A percentile compares a stretch with the other conserved stretches of the same genome.
Evolutionary conservation across 2,329 filamentous ascomycete species (phyloP).

Genomic region (Alternaria sp.): DNA sequence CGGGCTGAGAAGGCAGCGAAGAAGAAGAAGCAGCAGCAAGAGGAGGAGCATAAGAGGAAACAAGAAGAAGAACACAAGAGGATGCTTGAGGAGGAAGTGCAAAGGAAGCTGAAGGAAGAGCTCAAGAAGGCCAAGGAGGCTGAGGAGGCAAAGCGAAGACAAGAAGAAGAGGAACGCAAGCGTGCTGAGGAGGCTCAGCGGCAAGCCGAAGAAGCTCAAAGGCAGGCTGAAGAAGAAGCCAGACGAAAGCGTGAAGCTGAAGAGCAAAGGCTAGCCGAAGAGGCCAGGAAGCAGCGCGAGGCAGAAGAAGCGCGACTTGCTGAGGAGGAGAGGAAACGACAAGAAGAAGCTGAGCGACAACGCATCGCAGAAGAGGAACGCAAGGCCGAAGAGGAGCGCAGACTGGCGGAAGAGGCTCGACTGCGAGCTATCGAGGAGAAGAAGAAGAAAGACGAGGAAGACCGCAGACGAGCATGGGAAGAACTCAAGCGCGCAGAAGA

Average conservation of each 20-base stretch:
- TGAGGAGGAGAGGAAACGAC: constrained; percentile 43
- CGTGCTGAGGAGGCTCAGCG: constrained; percentile 55
- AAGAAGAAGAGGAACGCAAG: constrained; percentile 65
- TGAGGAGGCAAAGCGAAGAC: constrained; percentile 61
- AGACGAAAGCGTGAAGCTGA: constrained; percentile 56
- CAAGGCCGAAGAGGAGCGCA: constrained; percentile 42
- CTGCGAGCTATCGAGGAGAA: constrained; percentile 54
- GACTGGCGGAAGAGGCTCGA: constrained; percentile 52
- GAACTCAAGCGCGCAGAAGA: constrained; percentile 50
- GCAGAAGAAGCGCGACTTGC: constrained; percentile 29
- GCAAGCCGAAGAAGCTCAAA: constrained; percentile 55
- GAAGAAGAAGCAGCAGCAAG: constrained; percentile 1
- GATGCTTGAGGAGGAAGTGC: background rate
- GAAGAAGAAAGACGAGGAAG: constrained; percentile 56
- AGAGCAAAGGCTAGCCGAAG: constrained; percentile 55
- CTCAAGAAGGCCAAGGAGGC: constrained; percentile 52
- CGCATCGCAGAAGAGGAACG: constrained; percentile 60
- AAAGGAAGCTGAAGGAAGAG: constrained; percentile 29
- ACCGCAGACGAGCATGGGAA: constrained; percentile 57
- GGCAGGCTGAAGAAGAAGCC: constrained; percentile 30
- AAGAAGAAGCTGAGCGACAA: constrained; percentile 61
- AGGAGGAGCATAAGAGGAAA: constrained; percentile 59
- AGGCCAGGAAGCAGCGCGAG: constrained; percentile 68
- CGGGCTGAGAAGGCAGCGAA: background rate
- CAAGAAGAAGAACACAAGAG: constrained; percentile 53